A percentile compares a stretch with the other conserved stretches of the same genome.
Conservation (phyloP, 2,329 filamentous ascomycete species). For the Fusarium tuaranense region DNA sequence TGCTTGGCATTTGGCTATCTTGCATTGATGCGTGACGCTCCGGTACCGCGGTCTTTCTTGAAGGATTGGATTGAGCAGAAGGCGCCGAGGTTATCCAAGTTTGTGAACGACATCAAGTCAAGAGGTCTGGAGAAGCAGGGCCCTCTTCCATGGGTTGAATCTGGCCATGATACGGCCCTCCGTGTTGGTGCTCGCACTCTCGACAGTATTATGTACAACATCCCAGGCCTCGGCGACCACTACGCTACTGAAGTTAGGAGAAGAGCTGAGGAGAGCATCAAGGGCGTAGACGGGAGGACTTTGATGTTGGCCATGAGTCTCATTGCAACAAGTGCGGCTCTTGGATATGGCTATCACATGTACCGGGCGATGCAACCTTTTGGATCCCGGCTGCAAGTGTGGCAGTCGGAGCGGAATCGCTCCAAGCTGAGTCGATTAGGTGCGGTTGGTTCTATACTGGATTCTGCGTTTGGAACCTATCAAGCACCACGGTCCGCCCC, state of each 20-base stretch:
- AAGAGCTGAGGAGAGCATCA: constrained; percentile 48
- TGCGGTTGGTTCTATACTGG: constrained; percentile 60
- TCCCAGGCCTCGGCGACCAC: constrained; percentile 50
- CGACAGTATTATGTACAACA: constrained; percentile 50
- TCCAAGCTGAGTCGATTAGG: constrained; percentile 58
- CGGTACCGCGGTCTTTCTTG: constrained; percentile 57
- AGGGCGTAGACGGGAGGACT: constrained; percentile 49
- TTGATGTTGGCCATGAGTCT: constrained; percentile 49
- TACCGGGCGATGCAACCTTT: constrained; percentile 59
- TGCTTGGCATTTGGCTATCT: constrained; percentile 86
- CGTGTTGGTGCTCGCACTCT: constrained; percentile 47
- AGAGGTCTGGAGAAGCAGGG: constrained; percentile 33
- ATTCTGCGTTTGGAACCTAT: constrained; percentile 48
- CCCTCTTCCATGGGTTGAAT: constrained; percentile 45
- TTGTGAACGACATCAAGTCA: constrained; percentile 48
- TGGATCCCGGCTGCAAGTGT: constrained; percentile 58
- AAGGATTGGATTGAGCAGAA: constrained; percentile 55
- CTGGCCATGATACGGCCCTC: constrained; percentile 37
- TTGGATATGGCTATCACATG: constrained; percentile 54
- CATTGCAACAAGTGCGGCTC: constrained; percentile 52
- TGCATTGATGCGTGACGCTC: constrained; percentile 71
- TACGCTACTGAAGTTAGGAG: constrained; percentile 54
- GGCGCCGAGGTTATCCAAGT: constrained; percentile 46
- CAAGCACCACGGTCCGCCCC: constrained; percentile 22
- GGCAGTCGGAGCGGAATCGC: constrained; percentile 49